phyloP scores from a whole-genome alignment of 2,329 filamentous ascomycete species.

The Boeremia exigua region DNA sequence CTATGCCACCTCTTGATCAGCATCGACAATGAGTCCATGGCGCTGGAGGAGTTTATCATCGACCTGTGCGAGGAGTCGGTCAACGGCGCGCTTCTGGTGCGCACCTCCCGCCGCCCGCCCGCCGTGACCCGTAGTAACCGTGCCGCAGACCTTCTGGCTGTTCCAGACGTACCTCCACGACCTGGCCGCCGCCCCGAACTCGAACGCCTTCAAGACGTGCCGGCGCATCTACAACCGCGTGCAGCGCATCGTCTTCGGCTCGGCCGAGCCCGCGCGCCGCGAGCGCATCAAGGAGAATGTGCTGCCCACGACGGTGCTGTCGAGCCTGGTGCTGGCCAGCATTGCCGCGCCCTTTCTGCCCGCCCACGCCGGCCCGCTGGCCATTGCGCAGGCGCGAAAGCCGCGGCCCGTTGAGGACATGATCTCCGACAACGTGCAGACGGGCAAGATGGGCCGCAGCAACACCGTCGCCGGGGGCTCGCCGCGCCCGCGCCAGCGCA shows the following conservation, averaged over 20 bases:
- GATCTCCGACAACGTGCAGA: slow-evolving; percentile 64
- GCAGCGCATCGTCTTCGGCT: slow-evolving; percentile 84
- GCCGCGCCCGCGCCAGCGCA: slow-evolving; percentile 53
- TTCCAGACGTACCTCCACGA: slow-evolving; percentile 89
- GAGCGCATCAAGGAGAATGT: slow-evolving; percentile 84
- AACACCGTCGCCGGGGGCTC: slow-evolving; percentile 67
- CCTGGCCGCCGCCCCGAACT: slow-evolving; percentile 75
- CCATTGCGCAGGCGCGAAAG: slow-evolving; percentile 80
- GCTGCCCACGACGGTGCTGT: slow-evolving; percentile 78
- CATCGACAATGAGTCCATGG: slow-evolving; percentile 90
- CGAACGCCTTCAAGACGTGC: slow-evolving; percentile 80
- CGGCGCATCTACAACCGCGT: slow-evolving; percentile 86
- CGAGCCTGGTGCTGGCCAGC: slow-evolving; percentile 79
- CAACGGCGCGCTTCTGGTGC: slow-evolving; percentile 79
- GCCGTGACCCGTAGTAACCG: slow-evolving; percentile 2
- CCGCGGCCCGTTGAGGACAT: slow-evolving; percentile 68
- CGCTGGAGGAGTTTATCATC: slow-evolving; percentile 83
- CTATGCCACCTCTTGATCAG: slow-evolving; percentile 88
- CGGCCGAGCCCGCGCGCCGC: slow-evolving; percentile 69
- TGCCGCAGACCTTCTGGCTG: slow-evolving; percentile 79
- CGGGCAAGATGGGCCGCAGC: slow-evolving; percentile 67
- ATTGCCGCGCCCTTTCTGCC: slow-evolving; percentile 77
- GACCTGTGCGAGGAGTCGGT: slow-evolving; percentile 88
- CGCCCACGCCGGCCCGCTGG: slow-evolving; percentile 79
- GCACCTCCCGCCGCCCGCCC: slow-evolving; percentile 38